Conservation (phyloP, 1,139 yeast species). For the Zygoascus meyerae region DNA sequence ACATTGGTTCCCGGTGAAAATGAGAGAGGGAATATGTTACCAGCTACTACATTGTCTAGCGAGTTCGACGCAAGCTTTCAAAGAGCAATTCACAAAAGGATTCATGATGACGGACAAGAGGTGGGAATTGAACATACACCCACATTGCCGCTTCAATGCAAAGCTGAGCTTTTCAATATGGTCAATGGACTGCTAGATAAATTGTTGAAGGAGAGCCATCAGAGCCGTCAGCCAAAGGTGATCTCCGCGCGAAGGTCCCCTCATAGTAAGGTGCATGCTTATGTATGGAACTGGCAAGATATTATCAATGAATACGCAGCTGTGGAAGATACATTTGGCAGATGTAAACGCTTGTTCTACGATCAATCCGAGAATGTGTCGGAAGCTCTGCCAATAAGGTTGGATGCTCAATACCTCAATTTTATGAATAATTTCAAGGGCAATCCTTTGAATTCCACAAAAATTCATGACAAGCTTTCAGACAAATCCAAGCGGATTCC, state of each 20-base stretch:
- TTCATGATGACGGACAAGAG: conserved; percentile 11
- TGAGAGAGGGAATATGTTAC: neutral
- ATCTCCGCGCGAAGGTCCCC: neutral
- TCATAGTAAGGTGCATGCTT: neutral
- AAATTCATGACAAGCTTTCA: too few species aligned
- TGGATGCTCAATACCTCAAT: conserved; percentile 4
- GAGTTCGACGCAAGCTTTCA: conserved; percentile 24
- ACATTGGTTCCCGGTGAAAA: neutral
- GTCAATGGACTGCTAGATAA: conserved; percentile 15
- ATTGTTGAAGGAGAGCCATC: conserved; percentile 7
- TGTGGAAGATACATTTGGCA: conserved; percentile 16
- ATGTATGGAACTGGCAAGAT: conserved; percentile 16
- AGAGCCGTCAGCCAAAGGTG: neutral
- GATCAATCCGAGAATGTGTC: conserved; percentile 5
- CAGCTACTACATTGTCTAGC: neutral
- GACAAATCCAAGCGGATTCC: too few species aligned
- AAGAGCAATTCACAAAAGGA: conserved; percentile 17
- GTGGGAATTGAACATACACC: conserved; percentile 20
- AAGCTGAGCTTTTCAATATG: conserved; percentile 12
- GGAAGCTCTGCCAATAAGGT: neutral
- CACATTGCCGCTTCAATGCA: conserved; percentile 19
- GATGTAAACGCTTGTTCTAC: conserved; percentile 21
- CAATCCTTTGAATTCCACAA: neutral
- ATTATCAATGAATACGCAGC: conserved; percentile 15
- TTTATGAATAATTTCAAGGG: neutral